Evolutionary conservation across 148 eudicot species (phyloP).

Genomic region (Silene latifolia): DNA sequence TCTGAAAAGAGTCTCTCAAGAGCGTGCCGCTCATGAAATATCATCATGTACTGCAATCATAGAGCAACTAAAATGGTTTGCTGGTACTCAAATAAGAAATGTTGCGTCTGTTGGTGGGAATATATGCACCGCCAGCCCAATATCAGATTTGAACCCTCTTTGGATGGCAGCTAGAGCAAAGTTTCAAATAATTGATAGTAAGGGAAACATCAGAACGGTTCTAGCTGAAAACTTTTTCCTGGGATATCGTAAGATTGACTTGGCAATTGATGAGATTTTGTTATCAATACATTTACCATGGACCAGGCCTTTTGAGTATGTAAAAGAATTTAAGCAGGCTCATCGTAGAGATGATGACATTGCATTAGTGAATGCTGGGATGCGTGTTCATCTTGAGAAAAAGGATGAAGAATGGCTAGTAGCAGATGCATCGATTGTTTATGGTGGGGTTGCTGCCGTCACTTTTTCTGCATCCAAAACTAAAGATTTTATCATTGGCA

Average conservation of each 20-base stretch:
- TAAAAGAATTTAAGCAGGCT: constrained; percentile 95
- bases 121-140: constrained; percentile 96
- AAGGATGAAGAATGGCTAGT: constrained; percentile 67
- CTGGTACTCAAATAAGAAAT: constrained; percentile 93
- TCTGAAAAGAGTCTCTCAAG: constrained; percentile 38
- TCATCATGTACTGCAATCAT: constrained; percentile 74
- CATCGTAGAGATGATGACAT: constrained; percentile 98
- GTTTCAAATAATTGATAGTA: constrained; percentile 64
- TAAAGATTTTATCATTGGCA: constrained; percentile 56
- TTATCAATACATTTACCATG: constrained; percentile 82
- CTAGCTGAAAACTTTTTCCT: constrained; percentile 77
- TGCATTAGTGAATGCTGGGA: constrained; percentile 95
- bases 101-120: constrained; percentile 98
- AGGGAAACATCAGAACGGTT: constrained; percentile 58
- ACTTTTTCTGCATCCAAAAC: constrained; percentile 64
- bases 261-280: constrained; percentile 71
- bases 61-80: constrained; percentile 97
- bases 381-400: constrained; percentile 76
- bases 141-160: constrained; percentile 95
- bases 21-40: constrained; percentile 59
- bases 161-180: constrained; percentile 95
- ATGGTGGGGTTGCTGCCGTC: constrained; percentile 91
- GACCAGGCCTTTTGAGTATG: constrained; percentile 75
- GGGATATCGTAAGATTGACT: constrained; percentile 86
- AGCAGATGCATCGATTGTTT: constrained; percentile 84